Evolutionary conservation across 1,139 yeast species (phyloP).

Genomic region (Martiniozyma asiatica): DNA sequence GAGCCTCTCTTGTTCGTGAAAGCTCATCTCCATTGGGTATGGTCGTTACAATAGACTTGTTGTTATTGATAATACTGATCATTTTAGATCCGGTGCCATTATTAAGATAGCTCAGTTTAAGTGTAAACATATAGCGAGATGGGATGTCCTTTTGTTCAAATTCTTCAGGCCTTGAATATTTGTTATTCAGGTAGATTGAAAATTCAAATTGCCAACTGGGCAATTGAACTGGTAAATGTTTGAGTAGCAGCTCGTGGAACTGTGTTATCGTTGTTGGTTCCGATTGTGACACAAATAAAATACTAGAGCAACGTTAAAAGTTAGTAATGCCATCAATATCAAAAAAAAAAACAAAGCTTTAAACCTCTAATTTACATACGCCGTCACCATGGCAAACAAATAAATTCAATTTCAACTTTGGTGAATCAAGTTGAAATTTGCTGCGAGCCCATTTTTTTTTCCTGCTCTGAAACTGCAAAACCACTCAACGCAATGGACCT

Average conservation of each 20-base stretch:
- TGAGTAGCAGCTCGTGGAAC: slow-evolving; percentile 55
- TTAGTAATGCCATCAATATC: slow-evolving; percentile 13
- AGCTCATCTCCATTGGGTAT: no score
- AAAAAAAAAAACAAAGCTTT: not conserved
- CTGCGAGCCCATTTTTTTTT: no score
- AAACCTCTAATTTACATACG: no score
- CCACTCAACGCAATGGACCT: not conserved
- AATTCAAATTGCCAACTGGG: slow-evolving; percentile 59
- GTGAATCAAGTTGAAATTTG: no score
- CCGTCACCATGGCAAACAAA: slow-evolving; percentile 17
- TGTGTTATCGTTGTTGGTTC: slow-evolving; percentile 54
- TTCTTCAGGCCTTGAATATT: slow-evolving; percentile 34
- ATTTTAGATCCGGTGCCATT: slow-evolving; percentile 23
- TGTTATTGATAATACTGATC: slow-evolving; percentile 40
- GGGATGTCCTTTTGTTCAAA: slow-evolving; percentile 28
- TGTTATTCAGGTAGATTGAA: slow-evolving; percentile 54
- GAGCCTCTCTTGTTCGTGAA: no score
- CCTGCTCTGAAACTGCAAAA: no score
- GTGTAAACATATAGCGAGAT: slow-evolving; percentile 41
- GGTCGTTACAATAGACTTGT: slow-evolving; percentile 34
- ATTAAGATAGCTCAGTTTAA: slow-evolving; percentile 42
- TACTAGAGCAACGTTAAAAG: slow-evolving; percentile 21
- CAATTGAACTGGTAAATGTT: slow-evolving; percentile 44
- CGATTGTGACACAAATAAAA: slow-evolving; percentile 41
- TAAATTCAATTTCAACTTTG: no score